These are phyloP conservation scores for Alternaria ethzedia DNA, from an alignment of 2,329 filamentous ascomycete species.

Conservation along the genomic window DNA sequence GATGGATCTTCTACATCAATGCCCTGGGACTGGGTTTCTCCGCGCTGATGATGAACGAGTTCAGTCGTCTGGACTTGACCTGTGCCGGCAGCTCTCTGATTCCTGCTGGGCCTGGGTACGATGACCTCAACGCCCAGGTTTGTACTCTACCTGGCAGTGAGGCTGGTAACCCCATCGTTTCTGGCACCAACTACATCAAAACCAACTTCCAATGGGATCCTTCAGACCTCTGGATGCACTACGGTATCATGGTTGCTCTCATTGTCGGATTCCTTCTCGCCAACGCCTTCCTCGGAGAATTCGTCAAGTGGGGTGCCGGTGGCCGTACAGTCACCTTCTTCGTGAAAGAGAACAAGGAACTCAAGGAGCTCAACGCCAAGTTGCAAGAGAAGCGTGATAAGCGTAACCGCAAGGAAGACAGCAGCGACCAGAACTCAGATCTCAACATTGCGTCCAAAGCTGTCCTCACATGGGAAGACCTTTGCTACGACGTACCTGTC, in stretches of 20 bases:
- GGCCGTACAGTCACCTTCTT: constrained; percentile 84
- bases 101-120: constrained; percentile 73
- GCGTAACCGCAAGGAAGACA: constrained; percentile 54
- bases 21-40: constrained; percentile 79
- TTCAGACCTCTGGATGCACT: constrained; percentile 72
- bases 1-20: constrained; percentile 84
- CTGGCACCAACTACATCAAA: constrained; percentile 72
- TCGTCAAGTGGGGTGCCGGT: constrained; percentile 77
- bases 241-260: constrained; percentile 72
- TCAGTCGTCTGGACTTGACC: constrained; percentile 69
- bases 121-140: constrained; percentile 74
- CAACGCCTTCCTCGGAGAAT: constrained; percentile 77
- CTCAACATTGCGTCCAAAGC: constrained; percentile 62
- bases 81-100: constrained; percentile 73
- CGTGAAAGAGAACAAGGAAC: constrained; percentile 71
- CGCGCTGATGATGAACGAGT: constrained; percentile 86
- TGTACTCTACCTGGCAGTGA: constrained; percentile 79
- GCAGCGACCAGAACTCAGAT: constrained; percentile 52
- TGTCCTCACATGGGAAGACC: constrained; percentile 64
- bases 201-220: constrained; percentile 71
- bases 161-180: constrained; percentile 68
- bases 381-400: constrained; percentile 66
- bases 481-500: constrained; percentile 74
- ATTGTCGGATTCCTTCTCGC: constrained; percentile 76
- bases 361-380: constrained; percentile 68